These are phyloP conservation scores for Alternaria brassicae DNA, from an alignment of 2,329 filamentous ascomycete species.

Conservation along the genomic window DNA sequence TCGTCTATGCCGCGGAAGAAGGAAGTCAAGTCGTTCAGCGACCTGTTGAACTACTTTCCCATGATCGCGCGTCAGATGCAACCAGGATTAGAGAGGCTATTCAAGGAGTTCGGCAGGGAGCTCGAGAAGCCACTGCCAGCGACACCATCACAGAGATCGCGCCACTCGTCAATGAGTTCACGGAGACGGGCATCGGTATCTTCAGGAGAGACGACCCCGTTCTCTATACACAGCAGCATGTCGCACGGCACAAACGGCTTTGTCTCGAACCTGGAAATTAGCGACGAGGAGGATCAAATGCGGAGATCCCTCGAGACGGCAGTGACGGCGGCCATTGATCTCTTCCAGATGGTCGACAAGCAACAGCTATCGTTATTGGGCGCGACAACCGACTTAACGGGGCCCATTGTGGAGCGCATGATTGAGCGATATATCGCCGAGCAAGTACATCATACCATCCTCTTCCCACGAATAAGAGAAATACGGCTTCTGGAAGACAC, in stretches of 20 bases:
- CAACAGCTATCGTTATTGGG: conserved; percentile 91
- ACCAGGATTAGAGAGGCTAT: conserved; percentile 83
- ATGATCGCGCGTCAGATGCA: conserved; percentile 98
- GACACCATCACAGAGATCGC: conserved; percentile 61
- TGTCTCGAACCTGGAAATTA: conserved; percentile 65
- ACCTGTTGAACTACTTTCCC: conserved; percentile 88
- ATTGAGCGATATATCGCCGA: conserved; percentile 96
- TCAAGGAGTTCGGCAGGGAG: conserved; percentile 85
- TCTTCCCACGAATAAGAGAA: conserved; percentile 82
- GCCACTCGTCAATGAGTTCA: conserved; percentile 43
- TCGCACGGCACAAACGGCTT: conserved; percentile 48
- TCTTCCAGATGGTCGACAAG: conserved; percentile 95
- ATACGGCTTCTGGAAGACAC: conserved; percentile 82
- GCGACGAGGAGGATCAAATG: conserved; percentile 93
- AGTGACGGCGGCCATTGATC: conserved; percentile 89
- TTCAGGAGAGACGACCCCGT: conserved; percentile 44
- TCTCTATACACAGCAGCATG: conserved; percentile 50
- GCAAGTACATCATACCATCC: conserved; percentile 81
- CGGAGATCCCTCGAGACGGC: conserved; percentile 87
- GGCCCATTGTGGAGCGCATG: conserved; percentile 87
- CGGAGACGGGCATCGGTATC: conserved; percentile 46
- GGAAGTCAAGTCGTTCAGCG: conserved; percentile 88
- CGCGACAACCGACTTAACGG: conserved; percentile 91
- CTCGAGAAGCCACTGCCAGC: conserved; percentile 85
- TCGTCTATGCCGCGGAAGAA: conserved; percentile 73